These are phyloP conservation scores for Podaxis sp. DNA, from an alignment of 768 basidiomycete genomes.

Conservation along the genomic window DNA sequence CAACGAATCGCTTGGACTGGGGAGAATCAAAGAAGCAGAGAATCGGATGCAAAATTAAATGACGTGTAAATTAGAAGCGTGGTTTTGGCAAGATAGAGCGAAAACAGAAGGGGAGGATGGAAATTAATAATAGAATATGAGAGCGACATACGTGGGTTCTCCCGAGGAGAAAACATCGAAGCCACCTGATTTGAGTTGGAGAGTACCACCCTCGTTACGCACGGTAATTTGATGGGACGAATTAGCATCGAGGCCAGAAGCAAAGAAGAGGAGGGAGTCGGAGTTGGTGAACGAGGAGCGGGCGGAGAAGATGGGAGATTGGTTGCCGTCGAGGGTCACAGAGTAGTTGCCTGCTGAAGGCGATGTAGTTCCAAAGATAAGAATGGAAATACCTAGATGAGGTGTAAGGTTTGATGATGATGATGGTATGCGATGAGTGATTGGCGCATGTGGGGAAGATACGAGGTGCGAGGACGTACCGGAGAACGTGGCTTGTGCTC, in stretches of 20 bases:
- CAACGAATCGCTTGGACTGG: neutral
- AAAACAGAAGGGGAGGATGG: conserved; percentile 19
- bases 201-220: conserved; percentile 54
- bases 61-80: conserved; percentile 4
- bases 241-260: conserved; percentile 56
- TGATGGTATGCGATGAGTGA: neutral
- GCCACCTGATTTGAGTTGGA: conserved; percentile 50
- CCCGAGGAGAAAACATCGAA: conserved; percentile 45
- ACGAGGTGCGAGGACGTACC: conserved; percentile 39
- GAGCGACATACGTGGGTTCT: conserved; percentile 21
- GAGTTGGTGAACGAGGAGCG: conserved; percentile 52
- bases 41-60: conserved; percentile 4
- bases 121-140: neutral
- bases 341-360: conserved; percentile 58
- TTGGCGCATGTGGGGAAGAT: conserved; percentile 3
- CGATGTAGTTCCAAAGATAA: conserved; percentile 59
- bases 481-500: conserved; percentile 39
- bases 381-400: conserved; percentile 56
- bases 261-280: conserved; percentile 60
- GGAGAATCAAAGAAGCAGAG: neutral
- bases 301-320: conserved; percentile 46
- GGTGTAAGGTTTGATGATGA: neutral
- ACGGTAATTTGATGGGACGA: conserved; percentile 51
- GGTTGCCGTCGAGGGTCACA: conserved; percentile 41
- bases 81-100: conserved; percentile 7